phyloP scores from a whole-genome alignment of 2,329 filamentous ascomycete genomes.

The Monilinia fructicola region DNA sequence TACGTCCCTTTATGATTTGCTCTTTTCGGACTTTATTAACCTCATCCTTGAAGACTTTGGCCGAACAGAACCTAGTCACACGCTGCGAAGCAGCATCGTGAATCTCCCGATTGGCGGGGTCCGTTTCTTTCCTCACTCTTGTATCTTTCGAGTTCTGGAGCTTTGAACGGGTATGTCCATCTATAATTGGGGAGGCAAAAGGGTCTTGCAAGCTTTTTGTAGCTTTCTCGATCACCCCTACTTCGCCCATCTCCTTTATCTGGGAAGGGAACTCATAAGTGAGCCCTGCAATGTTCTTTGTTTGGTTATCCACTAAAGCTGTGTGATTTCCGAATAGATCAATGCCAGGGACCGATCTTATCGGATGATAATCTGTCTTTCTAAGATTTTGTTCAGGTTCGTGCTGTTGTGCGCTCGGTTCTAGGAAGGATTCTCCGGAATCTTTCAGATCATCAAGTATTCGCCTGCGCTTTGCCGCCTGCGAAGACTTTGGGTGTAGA shows the following conservation, averaged over 20 bases:
- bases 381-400: background rate
- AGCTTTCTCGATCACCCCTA: background rate
- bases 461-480: conserved; percentile 26
- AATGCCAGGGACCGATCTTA: conserved; percentile 25
- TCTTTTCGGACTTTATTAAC: conserved; percentile 6
- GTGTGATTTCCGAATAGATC: conserved; percentile 30
- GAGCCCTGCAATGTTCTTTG: background rate
- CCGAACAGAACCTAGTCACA: conserved; percentile 21
- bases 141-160: background rate
- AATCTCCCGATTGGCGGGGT: conserved; percentile 3
- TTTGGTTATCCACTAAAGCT: background rate
- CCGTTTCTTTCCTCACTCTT: conserved; percentile 13
- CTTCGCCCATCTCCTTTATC: background rate
- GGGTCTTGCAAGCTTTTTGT: too few relatives aligned
- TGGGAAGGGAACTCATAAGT: background rate
- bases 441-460: conserved; percentile 33
- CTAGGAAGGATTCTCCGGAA: conserved; percentile 23
- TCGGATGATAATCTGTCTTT: background rate
- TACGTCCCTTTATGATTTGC: background rate
- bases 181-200: background rate
- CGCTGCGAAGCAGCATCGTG: conserved; percentile 16
- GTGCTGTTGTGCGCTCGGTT: background rate
- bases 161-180: background rate
- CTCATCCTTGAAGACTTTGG: conserved; percentile 14
- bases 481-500: conserved; percentile 26